These are phyloP conservation scores for Vickermania ingenoplastis DNA, from an alignment of 208 protist genomes.

Conservation along the genomic window DNA sequence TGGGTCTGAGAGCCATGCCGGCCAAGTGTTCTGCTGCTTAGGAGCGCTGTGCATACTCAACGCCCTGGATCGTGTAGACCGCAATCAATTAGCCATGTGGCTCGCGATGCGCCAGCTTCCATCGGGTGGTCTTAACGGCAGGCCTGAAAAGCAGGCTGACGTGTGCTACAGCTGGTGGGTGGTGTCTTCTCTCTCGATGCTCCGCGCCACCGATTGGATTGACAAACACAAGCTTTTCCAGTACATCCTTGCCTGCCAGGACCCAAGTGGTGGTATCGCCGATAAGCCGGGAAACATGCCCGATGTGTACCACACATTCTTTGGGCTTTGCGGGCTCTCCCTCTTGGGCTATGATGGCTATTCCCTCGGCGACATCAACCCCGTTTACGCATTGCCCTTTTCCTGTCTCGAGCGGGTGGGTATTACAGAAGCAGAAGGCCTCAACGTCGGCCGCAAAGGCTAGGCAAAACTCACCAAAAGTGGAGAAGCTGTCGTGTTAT, in stretches of 20 bases:
- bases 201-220: slow-evolving; percentile 94
- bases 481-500: neutral
- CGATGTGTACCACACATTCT: slow-evolving; percentile 99
- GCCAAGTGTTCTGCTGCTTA: slow-evolving; percentile 98
- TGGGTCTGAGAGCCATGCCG: slow-evolving; percentile 95
- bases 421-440: slow-evolving; percentile 40
- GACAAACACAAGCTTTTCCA: slow-evolving; percentile 79
- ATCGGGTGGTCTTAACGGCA: slow-evolving; percentile 97
- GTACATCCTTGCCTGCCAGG: slow-evolving; percentile 96
- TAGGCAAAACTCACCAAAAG: neutral
- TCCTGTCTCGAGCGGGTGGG: slow-evolving; percentile 52
- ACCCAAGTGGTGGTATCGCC: slow-evolving; percentile 94
- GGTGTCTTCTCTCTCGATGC: slow-evolving; percentile 91
- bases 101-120: slow-evolving; percentile 96
- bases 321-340: slow-evolving; percentile 94
- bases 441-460: slow-evolving; percentile 26
- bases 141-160: slow-evolving; percentile 98
- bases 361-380: slow-evolving; percentile 62
- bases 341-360: slow-evolving; percentile 86
- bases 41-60: slow-evolving; percentile 93
- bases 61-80: slow-evolving; percentile 83
- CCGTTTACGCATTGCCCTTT: slow-evolving; percentile 86
- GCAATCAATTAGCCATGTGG: slow-evolving; percentile 95
- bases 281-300: slow-evolving; percentile 96
- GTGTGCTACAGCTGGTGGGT: slow-evolving; percentile 99